Base-by-base conservation (phyloP, 140 eudicot species). In the Flaveria floridana region DNA sequence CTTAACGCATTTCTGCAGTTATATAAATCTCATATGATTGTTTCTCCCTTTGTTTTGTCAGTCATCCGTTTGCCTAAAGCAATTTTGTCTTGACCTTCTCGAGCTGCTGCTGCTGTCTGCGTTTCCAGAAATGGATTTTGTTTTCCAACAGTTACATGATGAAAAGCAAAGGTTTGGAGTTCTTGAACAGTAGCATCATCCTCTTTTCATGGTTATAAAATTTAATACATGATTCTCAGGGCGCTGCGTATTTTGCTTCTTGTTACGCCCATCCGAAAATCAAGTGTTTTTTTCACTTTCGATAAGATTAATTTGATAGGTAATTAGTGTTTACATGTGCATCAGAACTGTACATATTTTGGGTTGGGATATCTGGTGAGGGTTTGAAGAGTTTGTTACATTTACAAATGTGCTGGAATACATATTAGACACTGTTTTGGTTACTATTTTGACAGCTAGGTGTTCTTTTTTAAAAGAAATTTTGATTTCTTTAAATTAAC, bases 31-130 rank as follows among this genome's bases (percentile, higher is more conserved):
- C 67, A n/a, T 48, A 6, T 70, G 14, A 34, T 67, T 71, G 2
- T 11, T 20, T 41, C 19, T 9, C 11, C 34, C 23, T 21, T 25
- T 75, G 46, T 64, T 59, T 53, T 82, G 72, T 7, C 92, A 94
- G 99, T 94, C 99, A 5, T 81, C 99, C 1, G 95, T 91, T 28
- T 91, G 92, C 76, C 75, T 91, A 68, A 94, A 94, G 90, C 96
- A 82, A 77, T 79, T 94, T 46, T 86, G 86, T 23, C 82, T 80
- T 67, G 96, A 89, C 69, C 96, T 94, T 71, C 83, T 94, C 6
- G 89, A 94, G 85, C 82, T 90, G 78, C 81, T 94, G 76, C 87
- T 91, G 10, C 34, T 88, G 84, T 82, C 96, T 0, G 91, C 96
- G 19, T 88, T 88, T 47, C 99, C 99, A 9, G 99, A 94, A 82